Evolutionary conservation across 192 early-diverging fungal genomes (phyloP).

Genomic region (Podila minutissima): DNA sequence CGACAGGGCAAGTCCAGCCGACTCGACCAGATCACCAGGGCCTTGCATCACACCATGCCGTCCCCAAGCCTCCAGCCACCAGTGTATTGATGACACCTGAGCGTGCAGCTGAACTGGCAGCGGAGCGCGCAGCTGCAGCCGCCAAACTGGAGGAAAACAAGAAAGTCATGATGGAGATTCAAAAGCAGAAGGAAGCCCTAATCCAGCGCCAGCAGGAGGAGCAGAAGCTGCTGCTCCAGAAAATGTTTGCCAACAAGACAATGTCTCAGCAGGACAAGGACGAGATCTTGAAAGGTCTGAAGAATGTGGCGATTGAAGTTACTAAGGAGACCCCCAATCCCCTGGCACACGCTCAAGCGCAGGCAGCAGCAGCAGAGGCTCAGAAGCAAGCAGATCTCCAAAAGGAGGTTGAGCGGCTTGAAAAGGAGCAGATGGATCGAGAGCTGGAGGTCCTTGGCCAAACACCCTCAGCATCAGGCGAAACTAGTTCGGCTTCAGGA

Average conservation of each 20-base stretch:
- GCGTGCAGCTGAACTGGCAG: slow-evolving; percentile 53
- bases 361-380: slow-evolving; percentile 49
- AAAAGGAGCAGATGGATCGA: slow-evolving; percentile 59
- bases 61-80: slow-evolving; percentile 39
- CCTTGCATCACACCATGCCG: neutral
- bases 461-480: neutral
- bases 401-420: slow-evolving; percentile 29
- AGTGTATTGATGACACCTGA: slow-evolving; percentile 54
- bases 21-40: slow-evolving; percentile 9
- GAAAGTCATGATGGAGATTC: slow-evolving; percentile 60
- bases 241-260: slow-evolving; percentile 61
- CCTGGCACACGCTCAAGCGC: slow-evolving; percentile 28
- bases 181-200: slow-evolving; percentile 67
- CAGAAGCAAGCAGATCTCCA: slow-evolving; percentile 52
- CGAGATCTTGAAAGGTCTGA: slow-evolving; percentile 60
- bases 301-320: slow-evolving; percentile 55
- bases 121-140: slow-evolving; percentile 56
- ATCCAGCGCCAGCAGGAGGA: slow-evolving; percentile 71
- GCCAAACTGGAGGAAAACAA: slow-evolving; percentile 62
- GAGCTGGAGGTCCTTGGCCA: slow-evolving; percentile 59
- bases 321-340: slow-evolving; percentile 52
- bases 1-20: slow-evolving; percentile 28
- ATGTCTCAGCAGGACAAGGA: slow-evolving; percentile 58
- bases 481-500: slow-evolving; percentile 1
- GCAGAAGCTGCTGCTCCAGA: slow-evolving; percentile 68